Base-by-base conservation (phyloP, 2,329 filamentous ascomycete genomes). In the Ophiosphaerella herpotricha region DNA sequence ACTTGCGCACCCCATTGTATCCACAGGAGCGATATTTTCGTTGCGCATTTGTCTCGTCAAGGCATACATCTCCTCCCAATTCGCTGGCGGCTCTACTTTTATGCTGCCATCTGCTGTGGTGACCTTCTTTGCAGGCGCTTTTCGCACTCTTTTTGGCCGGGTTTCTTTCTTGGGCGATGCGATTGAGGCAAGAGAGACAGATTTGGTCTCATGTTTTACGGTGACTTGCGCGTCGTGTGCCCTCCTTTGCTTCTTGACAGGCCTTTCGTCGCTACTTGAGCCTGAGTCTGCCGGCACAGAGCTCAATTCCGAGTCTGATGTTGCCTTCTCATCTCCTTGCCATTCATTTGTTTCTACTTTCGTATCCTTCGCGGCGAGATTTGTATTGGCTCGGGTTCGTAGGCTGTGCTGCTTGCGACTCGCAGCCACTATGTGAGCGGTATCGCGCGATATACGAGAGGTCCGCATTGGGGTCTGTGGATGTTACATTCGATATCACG, bases 1-100 rank as follows among this genome's bases (percentile, higher is more conserved):
- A 7, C 84, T 83, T 74, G 91, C 91, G 74, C 94, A 99, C 9
- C 94, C 94, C 92, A 97, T 97, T 0, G 93, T 97, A 72, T 99
- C 94, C 9, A 99, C 94, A 0, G 93, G 89, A 1, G 94, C 94
- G 0, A 82, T 74, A 34, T 82, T 88, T 74, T 77, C 82, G 69
- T 69, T 88, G 75, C 75, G 87, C 91, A 97, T 97, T 65, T 84
- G 82, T 64, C 87, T 87, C 38, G 95, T 88, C 0, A 84, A 76
- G 31, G 81, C 75, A 75, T 97, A 99, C 49, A 96, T 85, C 48
- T 86, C 82, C 55, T 91, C 85, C 94, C 94, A 97, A 69, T 91
- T 85, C 0, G 85, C 80, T 0, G 92, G 91, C 1, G 91, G 84
- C 55, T 82, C 78, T 13, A 76, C 60, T 57, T 81, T 81, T 42